Evolutionary conservation across 116 monocot genomes (phyloP), one percentile per base, ranked within the genome.

Genomic region (Phalaenopsis hybrid): DNA sequence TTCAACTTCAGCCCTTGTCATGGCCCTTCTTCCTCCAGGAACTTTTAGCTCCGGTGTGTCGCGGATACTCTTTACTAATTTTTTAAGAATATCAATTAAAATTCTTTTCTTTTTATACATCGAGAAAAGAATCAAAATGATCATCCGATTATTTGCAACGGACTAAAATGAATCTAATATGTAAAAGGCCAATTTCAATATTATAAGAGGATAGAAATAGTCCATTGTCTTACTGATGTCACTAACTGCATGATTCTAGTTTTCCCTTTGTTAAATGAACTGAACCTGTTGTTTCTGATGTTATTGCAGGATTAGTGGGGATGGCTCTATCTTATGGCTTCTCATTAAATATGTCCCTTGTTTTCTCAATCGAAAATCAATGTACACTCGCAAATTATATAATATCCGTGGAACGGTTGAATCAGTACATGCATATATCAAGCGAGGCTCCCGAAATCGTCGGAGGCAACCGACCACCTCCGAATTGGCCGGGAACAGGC

Each of bases 321-420:
- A 93, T 96, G 96, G 96, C 93, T 46, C 82, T 96, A 44, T 96
- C 96, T 31, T 96, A 96, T 88, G 96, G 96, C 57, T 92, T 96
- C 76, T 96, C 96, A 68, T 76, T 96, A 65, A 96, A 96, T 68
- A 87, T 82, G 83, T 92, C 96, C 3, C 84, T 96, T 57, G 92
- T 92, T 23, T 88, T 88, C 82, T 96, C 92, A 21, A 90, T 93
- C 48, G 90, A 92, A 89, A 92, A 96, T 74, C 96, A 96, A 82
- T 92, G 94, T 65, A 90, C 83, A 15, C 85, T 93, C 61, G 85
- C 96, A 73, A 96, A 92, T 84, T 65, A 88, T 73, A 96, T 96
- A 59, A 90, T 96, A 25, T 96, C 96, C 50, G 93, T 96, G 5
- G 96, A 96, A 85, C 89, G 96, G 79, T 50, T 96, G 78, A 93